Evolutionary conservation across 768 basidiomycete genomes (phyloP), one percentile per base, ranked within the genome.

Genomic region (Auriculariales sp.): DNA sequence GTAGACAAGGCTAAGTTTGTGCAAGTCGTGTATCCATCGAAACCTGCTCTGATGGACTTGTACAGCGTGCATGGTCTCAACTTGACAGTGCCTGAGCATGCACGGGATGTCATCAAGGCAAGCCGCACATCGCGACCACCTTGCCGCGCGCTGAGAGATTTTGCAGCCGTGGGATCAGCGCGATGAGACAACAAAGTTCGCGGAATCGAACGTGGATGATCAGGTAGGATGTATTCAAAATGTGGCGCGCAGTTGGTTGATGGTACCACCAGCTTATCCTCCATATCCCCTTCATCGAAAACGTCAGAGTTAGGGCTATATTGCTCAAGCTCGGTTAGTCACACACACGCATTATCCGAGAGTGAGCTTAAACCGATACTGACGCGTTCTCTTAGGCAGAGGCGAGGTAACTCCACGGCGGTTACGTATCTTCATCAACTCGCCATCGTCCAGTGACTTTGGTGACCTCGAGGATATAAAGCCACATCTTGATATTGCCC

Each of bases 121-220:
- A n/a, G n/a, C n/a, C n/a, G n/a, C n/a, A n/a, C n/a, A n/a, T n/a
- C n/a, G n/a, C n/a, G n/a, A n/a, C n/a, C n/a, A n/a, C n/a, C n/a
- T n/a, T n/a, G n/a, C n/a, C 36, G 9, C 36, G 7, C 17, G 36
- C 36, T 39, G 36, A 39, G 9, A n/a, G 36, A 9, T 39, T 9
- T 11, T 39, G 36, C 36, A 39, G 39, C 77, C 82, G 2, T 91
- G 88, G 88, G 73, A 81, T 50, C 71, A 83, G 56, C 68, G 87
- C 39, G 83, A 90, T 22, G 77, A 81, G 46, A 79, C 74, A 10
- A 64, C 64, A 3, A 71, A 68, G 54, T 89, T 67, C 53, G 79
- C 77, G 12, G 82, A 90, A 17, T 89, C 87, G 0, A 80, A 78
- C 28, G 87, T 89, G 12, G 88, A 91, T 55, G 87, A 91, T 59